These are phyloP conservation scores for Zarea fungicola DNA, from an alignment of 2,329 filamentous ascomycete species.

Conservation along the genomic window DNA sequence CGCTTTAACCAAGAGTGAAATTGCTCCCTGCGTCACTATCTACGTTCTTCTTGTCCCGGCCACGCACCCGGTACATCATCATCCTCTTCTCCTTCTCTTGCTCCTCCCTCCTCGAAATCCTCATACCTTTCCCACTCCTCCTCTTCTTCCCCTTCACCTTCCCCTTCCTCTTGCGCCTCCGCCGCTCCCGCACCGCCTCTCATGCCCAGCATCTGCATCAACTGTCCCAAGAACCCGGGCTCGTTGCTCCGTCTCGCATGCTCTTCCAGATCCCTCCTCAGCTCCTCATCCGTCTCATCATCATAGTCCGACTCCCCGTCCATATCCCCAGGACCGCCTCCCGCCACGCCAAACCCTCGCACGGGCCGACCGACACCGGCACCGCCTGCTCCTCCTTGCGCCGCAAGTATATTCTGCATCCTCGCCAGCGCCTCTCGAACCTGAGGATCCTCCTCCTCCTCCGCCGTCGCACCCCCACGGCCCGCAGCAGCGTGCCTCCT, in stretches of 20 bases:
- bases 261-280: constrained; percentile 27
- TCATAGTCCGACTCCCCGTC: constrained; percentile 23
- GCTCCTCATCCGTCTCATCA: constrained; percentile 26
- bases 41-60: constrained; percentile 20
- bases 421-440: constrained; percentile 22
- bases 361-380: constrained; percentile 1
- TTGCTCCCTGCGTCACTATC: background rate
- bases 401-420: constrained; percentile 25
- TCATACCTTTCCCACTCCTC: constrained; percentile 10
- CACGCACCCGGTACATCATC: constrained; percentile 28
- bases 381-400: constrained; percentile 14
- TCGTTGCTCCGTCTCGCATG: constrained; percentile 21
- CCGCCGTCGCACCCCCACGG: constrained; percentile 14
- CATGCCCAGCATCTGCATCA: constrained; percentile 23
- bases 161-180: constrained; percentile 10
- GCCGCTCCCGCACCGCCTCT: constrained; percentile 13
- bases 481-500: too few relatives aligned
- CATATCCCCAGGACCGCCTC: background rate
- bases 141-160: constrained; percentile 1
- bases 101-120: too few relatives aligned
- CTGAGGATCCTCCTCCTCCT: background rate
- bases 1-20: too few relatives aligned
- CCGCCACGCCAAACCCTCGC: constrained; percentile 6
- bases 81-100: too few relatives aligned
- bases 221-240: constrained; percentile 22